Evolutionary conservation across 2,329 filamentous ascomycete species (phyloP).

Genomic region (Emergomyces orientalis): DNA sequence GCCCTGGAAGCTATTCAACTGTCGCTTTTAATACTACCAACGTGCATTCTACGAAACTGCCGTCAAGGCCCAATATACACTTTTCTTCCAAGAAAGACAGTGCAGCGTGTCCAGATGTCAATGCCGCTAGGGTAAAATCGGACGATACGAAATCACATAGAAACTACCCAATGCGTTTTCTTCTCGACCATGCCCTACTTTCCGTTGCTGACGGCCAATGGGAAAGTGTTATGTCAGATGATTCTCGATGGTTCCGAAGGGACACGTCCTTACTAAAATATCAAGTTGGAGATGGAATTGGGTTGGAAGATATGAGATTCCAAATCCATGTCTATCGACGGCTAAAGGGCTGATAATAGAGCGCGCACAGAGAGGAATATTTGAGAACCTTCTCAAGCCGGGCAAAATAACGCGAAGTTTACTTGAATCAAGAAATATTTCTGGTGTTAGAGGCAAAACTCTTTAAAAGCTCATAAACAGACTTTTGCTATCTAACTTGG

Average conservation of each 20-base stretch:
- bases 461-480: not conserved
- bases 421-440: not conserved
- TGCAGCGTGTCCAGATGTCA: conserved; percentile 8
- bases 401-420: not conserved
- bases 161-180: conserved; percentile 88
- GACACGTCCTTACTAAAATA: conserved; percentile 55
- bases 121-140: not conserved
- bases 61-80: not conserved
- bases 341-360: conserved; percentile 14
- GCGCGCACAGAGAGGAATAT: not conserved
- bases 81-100: conserved; percentile 1
- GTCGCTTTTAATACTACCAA: conserved; percentile 54
- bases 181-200: conserved; percentile 73
- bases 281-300: conserved; percentile 77
- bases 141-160: conserved; percentile 18
- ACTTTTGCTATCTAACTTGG: not conserved
- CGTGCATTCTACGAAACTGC: not conserved
- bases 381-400: not conserved
- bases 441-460: not conserved
- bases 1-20: conserved; percentile 85
- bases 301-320: conserved; percentile 89
- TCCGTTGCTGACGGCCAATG: conserved; percentile 46
- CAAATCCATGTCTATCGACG: conserved; percentile 73
- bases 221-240: conserved; percentile 65
- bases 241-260: conserved; percentile 79